Evolutionary conservation across 169 alveolate genomes (phyloP), one percentile per base, ranked within the genome.

Genomic region (Miamiensis avidus): DNA sequence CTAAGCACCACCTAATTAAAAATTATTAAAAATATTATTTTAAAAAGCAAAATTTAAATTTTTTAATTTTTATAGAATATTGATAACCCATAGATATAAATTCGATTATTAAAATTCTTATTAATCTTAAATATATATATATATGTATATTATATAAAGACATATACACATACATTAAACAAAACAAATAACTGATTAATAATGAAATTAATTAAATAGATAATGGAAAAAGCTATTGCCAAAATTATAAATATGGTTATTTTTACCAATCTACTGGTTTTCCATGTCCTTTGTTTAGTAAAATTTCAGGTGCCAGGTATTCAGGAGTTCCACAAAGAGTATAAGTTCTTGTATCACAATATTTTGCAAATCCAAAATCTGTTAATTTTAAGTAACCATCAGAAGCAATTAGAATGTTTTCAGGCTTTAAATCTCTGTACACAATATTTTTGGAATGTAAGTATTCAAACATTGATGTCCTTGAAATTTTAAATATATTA

Each of bases 361-460:
- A 81, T 82, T 91, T 91, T 26, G 96, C 96, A 85, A 93, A 93
- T 32, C 95, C 96, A 84, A 93, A 93, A 86, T 93, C 96, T n/a
- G 95, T 93, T 74, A 93, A 88, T 88, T 93, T 91, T 84, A 93
- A 85, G 81, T 91, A 93, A 29, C 97, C 97, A 76, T 89, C 90
- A 6, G 84, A 31, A 28, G 84, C 92, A 31, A 93, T 91, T 34
- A 93, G 89, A 33, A 93, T 75, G 97, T 98, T 98, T 90, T 98
- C 99, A 0, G 99, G 99, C 93, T 98, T 98, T 79, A 98, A 92
- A 92, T 98, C 99, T 86, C 99, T 94, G 91, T 97, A 98, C 26
- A 98, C 95, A 78, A 98, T 99, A 89, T 98, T 95, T 93, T 95
- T 95, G 78, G 97, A 91, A 88, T 98, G 99, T 78, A 98, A 92